Evolutionary conservation across 2,329 filamentous ascomycete species (phyloP).

Genomic region (Ascochyta rabiei): DNA sequence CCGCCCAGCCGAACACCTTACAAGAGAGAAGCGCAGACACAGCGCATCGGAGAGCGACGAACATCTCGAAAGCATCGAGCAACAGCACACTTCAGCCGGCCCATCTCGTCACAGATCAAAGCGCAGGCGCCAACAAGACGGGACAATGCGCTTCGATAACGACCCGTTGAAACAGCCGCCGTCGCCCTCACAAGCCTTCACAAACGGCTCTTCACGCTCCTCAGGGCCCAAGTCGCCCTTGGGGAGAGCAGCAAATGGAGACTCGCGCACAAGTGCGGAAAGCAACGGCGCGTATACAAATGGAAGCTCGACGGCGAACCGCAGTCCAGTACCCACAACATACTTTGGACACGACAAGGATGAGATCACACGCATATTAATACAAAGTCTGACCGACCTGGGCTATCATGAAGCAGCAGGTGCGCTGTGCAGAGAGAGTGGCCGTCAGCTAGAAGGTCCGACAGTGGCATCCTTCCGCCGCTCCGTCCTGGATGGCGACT

Average conservation of each 20-base stretch:
- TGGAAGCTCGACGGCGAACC: constrained; percentile 43
- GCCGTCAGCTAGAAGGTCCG: constrained; percentile 82
- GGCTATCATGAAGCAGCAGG: constrained; percentile 81
- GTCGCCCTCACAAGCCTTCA: constrained; percentile 45
- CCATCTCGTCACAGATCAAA: constrained; percentile 48
- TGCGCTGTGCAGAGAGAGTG: constrained; percentile 79
- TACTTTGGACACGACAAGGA: constrained; percentile 90
- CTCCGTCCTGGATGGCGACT: constrained; percentile 79
- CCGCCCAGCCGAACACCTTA: constrained; percentile 18
- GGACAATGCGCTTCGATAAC: constrained; percentile 52
- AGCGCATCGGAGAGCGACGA: constrained; percentile 40
- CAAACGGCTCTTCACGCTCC: constrained; percentile 49
- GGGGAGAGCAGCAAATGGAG: constrained; percentile 51
- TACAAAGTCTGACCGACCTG: constrained; percentile 88
- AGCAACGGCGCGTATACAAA: constrained; percentile 55
- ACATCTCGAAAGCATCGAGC: constrained; percentile 24
- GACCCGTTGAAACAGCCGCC: constrained; percentile 47
- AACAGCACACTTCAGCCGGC: constrained; percentile 34
- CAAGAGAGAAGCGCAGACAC: constrained; percentile 41
- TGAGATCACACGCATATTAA: constrained; percentile 89
- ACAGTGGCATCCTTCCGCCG: constrained; percentile 84
- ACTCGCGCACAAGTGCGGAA: constrained; percentile 46
- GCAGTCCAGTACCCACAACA: constrained; percentile 44
- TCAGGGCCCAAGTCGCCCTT: constrained; percentile 39
- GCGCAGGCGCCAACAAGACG: constrained; percentile 51